Evolutionary conservation across 176 grass and related monocot genomes (phyloP), one percentile per base, ranked within the genome.

Genomic region (Microstegium vimineum): DNA sequence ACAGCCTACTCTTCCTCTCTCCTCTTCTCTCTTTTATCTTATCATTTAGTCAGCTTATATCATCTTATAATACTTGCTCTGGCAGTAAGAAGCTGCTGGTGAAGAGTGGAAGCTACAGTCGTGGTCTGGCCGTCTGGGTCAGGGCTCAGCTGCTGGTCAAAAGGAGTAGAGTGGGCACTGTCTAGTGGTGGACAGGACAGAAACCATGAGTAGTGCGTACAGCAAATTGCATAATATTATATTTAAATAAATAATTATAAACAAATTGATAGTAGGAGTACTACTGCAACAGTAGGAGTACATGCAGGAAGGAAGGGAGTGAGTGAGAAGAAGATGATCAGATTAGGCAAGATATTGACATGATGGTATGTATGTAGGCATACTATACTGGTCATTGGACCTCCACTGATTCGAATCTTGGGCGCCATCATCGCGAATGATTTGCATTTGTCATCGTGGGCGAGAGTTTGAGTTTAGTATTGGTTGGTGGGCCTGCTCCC

Each of bases 401-500:
- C 46, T 47, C 46, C 46, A 18, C 28, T 32, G 9, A 71, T 61
- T 65, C 66, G 34, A 12, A 83, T 74, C 81, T 37, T 34, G 22
- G 57, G 41, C 69, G 31, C 38, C 69, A 83, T 64, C 56, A 74
- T 63, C 17, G 69, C 80, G 80, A 43, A 82, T 73, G 49, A 42
- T 25, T 1, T 34, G 45, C 14, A 17, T 31, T 69, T 52, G 43
- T 23, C 11, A 10, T 16, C 23, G 32, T 10, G 23, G 6, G 32
- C 79, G 51, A 10, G 47, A 52, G 16, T 18, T 4, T n/a, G n/a
- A n/a, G 43, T 2, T 7, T 45, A 5, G 79, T 41, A 62, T 82
- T 1, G 80, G 37, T 26, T 25, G 17, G 68, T 82, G 80, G 68
- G 54, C 81, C 81, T 82, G 69, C 81, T 74, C 56, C 79, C 79